Evolutionary conservation across 176 grass and related monocot species (phyloP).

Genomic region (Juncus inflexus): DNA sequence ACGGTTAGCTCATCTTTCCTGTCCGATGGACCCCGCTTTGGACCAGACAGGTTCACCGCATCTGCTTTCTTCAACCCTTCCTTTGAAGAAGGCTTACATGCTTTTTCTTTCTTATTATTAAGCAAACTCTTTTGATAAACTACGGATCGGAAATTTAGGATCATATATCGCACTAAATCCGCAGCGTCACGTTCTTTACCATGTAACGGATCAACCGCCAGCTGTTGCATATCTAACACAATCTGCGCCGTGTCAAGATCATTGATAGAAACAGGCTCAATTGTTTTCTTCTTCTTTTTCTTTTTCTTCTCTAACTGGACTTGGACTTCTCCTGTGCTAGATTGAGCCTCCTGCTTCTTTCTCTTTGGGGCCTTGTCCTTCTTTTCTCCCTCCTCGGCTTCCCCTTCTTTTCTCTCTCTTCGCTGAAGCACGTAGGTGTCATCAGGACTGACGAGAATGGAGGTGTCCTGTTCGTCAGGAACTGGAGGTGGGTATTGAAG

Average conservation of each 20-base stretch:
- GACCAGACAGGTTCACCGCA: conserved; percentile 34
- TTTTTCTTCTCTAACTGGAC: conserved; percentile 41
- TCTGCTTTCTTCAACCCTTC: conserved; percentile 22
- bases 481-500: not conserved
- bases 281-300: conserved; percentile 55
- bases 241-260: conserved; percentile 49
- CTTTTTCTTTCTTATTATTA: conserved; percentile 32
- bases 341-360: conserved; percentile 28
- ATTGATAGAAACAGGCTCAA: conserved; percentile 7
- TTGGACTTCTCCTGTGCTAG: conserved; percentile 21
- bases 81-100: conserved; percentile 36
- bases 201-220: conserved; percentile 54
- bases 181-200: conserved; percentile 43
- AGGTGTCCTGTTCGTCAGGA: conserved; percentile 25
- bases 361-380: conserved; percentile 56
- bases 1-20: conserved; percentile 55
- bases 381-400: conserved; percentile 22
- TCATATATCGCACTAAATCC: conserved; percentile 34
- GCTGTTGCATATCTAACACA: conserved; percentile 55
- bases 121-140: conserved; percentile 74
- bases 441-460: conserved; percentile 35
- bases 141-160: conserved; percentile 67
- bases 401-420: conserved; percentile 10
- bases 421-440: conserved; percentile 36
- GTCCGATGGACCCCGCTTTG: conserved; percentile 59